phyloP scores from a whole-genome alignment of 148 eudicot species.

The Vaccinium myrtillus region DNA sequence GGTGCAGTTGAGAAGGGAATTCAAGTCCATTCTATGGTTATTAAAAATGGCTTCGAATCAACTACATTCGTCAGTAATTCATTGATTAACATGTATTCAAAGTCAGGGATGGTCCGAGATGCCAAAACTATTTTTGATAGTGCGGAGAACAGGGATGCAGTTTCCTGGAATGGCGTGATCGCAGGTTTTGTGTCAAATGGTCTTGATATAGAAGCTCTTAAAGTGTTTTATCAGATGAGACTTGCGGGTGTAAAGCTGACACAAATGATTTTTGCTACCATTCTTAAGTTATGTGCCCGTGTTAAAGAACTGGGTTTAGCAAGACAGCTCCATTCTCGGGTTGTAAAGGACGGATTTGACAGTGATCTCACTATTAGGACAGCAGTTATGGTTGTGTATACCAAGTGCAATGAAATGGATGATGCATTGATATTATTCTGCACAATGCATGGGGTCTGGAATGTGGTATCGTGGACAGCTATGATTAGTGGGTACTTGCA shows the following conservation, averaged over 20 bases:
- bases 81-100: conserved; percentile 73
- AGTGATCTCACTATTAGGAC: conserved; percentile 61
- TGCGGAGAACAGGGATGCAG: conserved; percentile 48
- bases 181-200: conserved; percentile 75
- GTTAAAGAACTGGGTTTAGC: conserved; percentile 60
- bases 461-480: conserved; percentile 92
- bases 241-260: conserved; percentile 47
- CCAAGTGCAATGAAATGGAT: conserved; percentile 61
- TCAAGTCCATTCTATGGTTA: conserved; percentile 60
- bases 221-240: conserved; percentile 58
- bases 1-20: conserved; percentile 52
- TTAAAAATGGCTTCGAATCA: conserved; percentile 62
- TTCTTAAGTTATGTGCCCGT: conserved; percentile 60
- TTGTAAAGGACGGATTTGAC: conserved; percentile 51
- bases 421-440: conserved; percentile 63
- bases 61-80: conserved; percentile 68
- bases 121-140: conserved; percentile 55
- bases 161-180: conserved; percentile 87
- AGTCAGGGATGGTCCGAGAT: conserved; percentile 52
- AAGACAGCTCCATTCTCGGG: conserved; percentile 64
- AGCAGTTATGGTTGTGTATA: conserved; percentile 74
- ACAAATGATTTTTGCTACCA: conserved; percentile 47
- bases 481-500: conserved; percentile 83
- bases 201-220: conserved; percentile 60
- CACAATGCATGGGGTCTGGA: conserved; percentile 43